phyloP scores from a whole-genome alignment of 2,329 filamentous ascomycete genomes.

The Rutstroemia sydowiana region DNA sequence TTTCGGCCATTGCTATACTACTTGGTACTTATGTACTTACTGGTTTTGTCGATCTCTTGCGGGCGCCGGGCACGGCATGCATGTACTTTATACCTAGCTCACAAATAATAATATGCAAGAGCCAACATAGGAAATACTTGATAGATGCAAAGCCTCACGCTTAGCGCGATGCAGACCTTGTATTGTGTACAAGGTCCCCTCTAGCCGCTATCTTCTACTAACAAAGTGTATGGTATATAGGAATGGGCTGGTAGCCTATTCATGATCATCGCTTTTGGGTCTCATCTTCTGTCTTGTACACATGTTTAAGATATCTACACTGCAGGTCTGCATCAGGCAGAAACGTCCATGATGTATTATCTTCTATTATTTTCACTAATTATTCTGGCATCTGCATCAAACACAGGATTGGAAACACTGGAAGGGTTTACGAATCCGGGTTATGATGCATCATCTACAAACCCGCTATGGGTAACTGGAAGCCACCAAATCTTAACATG shows the following conservation, averaged over 20 bases:
- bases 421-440: constrained; percentile 3
- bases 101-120: not conserved
- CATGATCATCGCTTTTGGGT: not conserved
- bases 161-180: not conserved
- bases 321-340: not conserved
- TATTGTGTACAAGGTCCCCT: not conserved
- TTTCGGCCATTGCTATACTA: not conserved
- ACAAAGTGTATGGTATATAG: not conserved
- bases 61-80: too few species aligned
- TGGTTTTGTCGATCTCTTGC: not conserved
- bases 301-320: not conserved
- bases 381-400: not conserved
- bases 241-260: not conserved
- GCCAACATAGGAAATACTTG: too few species aligned
- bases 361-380: not conserved
- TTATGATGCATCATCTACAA: not conserved
- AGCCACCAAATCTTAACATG: constrained; percentile 5
- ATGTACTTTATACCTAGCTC: not conserved
- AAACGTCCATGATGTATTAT: not conserved
- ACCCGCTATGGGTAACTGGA: constrained; percentile 1
- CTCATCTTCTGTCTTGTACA: not conserved
- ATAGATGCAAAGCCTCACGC: not conserved
- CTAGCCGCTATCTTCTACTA: too few species aligned
- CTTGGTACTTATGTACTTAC: not conserved
- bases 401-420: not conserved